Percentiles rank a stretch among this genome's conserved stretches.
These are phyloP conservation scores for Hylodesmum podocarpum DNA, from an alignment of 306 rosid species.

Conservation along the genomic window DNA sequence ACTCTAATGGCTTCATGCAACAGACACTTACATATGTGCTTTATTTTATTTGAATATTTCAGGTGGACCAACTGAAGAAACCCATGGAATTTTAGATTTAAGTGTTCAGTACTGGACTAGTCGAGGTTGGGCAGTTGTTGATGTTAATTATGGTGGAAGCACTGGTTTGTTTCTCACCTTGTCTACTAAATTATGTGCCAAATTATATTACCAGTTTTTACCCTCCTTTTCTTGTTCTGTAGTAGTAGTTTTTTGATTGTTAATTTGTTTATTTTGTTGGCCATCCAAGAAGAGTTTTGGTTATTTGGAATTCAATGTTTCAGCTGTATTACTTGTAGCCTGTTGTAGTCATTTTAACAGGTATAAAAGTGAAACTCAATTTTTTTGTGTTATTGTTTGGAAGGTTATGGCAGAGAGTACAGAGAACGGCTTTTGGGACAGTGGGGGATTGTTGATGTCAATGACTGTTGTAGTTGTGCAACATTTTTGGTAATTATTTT, in stretches of 20 bases:
- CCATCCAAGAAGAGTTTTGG: neutral
- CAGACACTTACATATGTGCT: neutral
- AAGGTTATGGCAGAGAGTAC: slow-evolving; percentile 93
- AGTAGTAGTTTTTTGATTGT: neutral
- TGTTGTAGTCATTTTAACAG: neutral
- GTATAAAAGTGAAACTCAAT: neutral
- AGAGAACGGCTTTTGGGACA: slow-evolving; percentile 81
- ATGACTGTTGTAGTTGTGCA: slow-evolving; percentile 96
- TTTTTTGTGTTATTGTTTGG: slow-evolving; percentile 17
- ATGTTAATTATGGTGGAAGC: slow-evolving; percentile 98
- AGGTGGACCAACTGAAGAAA: slow-evolving; percentile 94
- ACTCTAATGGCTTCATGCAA: neutral
- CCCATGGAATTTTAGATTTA: slow-evolving; percentile 70
- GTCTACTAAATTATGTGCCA: slow-evolving; percentile 11
- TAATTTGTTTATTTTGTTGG: neutral
- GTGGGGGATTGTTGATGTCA: slow-evolving; percentile 97
- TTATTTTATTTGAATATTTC: slow-evolving; percentile 36
- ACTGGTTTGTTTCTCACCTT: slow-evolving; percentile 71
- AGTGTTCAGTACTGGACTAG: slow-evolving; percentile 92
- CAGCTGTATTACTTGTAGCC: neutral
- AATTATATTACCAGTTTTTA: neutral
- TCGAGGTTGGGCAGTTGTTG: slow-evolving; percentile 88
- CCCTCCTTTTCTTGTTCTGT: neutral
- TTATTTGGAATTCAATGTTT: neutral
- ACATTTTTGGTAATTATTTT: slow-evolving; percentile 67